Conservation (phyloP, 129 eudicot species). For the Solidago caesia region DNA sequence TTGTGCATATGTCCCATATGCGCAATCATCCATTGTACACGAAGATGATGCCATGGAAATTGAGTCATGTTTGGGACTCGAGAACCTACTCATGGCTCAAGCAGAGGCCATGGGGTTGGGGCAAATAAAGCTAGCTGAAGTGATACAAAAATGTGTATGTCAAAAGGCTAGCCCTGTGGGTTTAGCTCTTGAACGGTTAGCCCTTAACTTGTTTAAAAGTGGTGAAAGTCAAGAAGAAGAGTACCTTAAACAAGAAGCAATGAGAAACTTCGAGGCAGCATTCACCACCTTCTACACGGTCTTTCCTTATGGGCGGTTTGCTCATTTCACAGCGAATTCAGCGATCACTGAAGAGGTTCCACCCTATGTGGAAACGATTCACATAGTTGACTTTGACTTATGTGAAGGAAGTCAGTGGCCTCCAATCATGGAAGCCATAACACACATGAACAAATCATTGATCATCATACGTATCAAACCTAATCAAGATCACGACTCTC, state of each 20-base stretch:
- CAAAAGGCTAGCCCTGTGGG: constrained; percentile 42
- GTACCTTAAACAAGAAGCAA: constrained; percentile 36
- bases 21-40: constrained; percentile 4
- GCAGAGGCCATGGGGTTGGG: constrained; percentile 47
- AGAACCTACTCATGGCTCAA: constrained; percentile 41
- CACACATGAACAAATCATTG: constrained; percentile 26
- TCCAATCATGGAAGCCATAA: constrained; percentile 50
- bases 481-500: constrained; percentile 32
- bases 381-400: constrained; percentile 58
- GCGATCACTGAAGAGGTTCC: constrained; percentile 32
- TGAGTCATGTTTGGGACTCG: constrained; percentile 22
- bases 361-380: constrained; percentile 29
- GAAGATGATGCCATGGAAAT: constrained; percentile 23
- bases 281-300: constrained; percentile 32
- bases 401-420: constrained; percentile 73
- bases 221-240: constrained; percentile 24
- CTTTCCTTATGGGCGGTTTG: constrained; percentile 34
- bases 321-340: constrained; percentile 45
- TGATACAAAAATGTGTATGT: constrained; percentile 24
- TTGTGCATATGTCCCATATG: not conserved
- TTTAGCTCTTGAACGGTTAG: constrained; percentile 36
- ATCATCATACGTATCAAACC: constrained; percentile 43
- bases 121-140: constrained; percentile 33
- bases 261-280: constrained; percentile 27
- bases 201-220: constrained; percentile 31